Conservation (phyloP, 139 green algal genomes). For the Micractinium sp. region DNA sequence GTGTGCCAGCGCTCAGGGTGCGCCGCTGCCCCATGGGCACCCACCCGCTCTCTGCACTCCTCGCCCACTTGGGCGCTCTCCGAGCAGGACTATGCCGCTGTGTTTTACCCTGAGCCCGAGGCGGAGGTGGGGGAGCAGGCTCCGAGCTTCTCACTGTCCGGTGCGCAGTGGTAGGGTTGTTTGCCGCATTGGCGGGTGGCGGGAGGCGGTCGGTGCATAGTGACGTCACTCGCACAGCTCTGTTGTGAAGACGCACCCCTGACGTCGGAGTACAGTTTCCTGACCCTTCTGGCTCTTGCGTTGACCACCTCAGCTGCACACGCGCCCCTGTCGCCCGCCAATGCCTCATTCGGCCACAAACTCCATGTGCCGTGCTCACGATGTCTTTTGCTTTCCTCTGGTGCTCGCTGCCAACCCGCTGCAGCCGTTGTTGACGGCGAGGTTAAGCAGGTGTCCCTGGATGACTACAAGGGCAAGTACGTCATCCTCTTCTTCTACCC, state of each 20-base stretch:
- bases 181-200: neutral
- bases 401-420: neutral
- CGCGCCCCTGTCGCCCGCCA: too few relatives aligned
- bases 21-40: neutral
- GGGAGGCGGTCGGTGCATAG: neutral
- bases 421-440: slow-evolving; percentile 77
- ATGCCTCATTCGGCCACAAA: too few relatives aligned
- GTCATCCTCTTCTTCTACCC: slow-evolving; percentile 60
- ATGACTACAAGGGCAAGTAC: slow-evolving; percentile 75
- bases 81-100: slow-evolving; percentile 23
- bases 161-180: slow-evolving; percentile 27
- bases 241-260: neutral
- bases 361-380: too few relatives aligned
- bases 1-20: neutral
- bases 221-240: too few relatives aligned
- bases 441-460: slow-evolving; percentile 60
- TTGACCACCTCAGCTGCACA: neutral
- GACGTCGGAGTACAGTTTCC: neutral
- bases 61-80: neutral
- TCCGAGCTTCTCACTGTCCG: slow-evolving; percentile 61
- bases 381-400: neutral
- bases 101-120: slow-evolving; percentile 61
- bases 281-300: neutral
- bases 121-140: slow-evolving; percentile 55
- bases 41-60: neutral